Evolutionary conservation across 768 basidiomycete species (phyloP).

Genomic region (Russula abietina): DNA sequence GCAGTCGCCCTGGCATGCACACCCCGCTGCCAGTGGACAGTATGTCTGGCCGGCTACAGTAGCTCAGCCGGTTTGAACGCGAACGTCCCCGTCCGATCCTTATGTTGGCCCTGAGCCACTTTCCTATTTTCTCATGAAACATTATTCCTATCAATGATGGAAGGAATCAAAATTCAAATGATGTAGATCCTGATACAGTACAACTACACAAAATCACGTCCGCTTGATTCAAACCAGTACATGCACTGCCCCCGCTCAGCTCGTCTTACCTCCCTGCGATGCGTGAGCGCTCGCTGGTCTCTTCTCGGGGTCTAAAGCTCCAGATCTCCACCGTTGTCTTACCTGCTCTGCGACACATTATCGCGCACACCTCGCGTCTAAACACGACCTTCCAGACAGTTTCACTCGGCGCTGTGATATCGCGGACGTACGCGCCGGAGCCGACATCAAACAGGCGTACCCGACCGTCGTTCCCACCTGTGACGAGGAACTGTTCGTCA

Average conservation of each 20-base stretch:
- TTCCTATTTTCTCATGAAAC: too few relatives aligned
- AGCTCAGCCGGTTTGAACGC: too few relatives aligned
- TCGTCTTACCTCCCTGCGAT: not conserved
- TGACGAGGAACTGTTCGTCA: slow-evolving; percentile 74
- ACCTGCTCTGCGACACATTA: slow-evolving; percentile 74
- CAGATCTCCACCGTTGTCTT: slow-evolving; percentile 88
- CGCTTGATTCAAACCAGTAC: not conserved
- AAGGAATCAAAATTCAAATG: not conserved
- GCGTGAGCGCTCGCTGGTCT: not conserved
- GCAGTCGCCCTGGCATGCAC: too few relatives aligned
- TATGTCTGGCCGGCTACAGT: too few relatives aligned
- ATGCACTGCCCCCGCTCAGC: not conserved
- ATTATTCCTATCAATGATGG: not conserved
- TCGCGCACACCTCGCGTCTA: slow-evolving; percentile 63
- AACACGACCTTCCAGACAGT: slow-evolving; percentile 84
- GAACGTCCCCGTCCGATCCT: too few relatives aligned
- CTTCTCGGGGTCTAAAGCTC: slow-evolving; percentile 53
- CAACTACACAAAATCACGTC: not conserved
- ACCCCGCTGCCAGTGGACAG: too few relatives aligned
- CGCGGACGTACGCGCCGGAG: slow-evolving; percentile 66
- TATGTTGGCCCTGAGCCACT: too few relatives aligned
- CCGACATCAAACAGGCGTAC: slow-evolving; percentile 65
- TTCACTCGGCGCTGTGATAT: slow-evolving; percentile 71
- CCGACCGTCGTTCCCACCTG: slow-evolving; percentile 80
- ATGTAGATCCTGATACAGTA: not conserved